Conservation (phyloP, 805 yeast genomes). For the Wickerhamomyces strasburgensis region DNA sequence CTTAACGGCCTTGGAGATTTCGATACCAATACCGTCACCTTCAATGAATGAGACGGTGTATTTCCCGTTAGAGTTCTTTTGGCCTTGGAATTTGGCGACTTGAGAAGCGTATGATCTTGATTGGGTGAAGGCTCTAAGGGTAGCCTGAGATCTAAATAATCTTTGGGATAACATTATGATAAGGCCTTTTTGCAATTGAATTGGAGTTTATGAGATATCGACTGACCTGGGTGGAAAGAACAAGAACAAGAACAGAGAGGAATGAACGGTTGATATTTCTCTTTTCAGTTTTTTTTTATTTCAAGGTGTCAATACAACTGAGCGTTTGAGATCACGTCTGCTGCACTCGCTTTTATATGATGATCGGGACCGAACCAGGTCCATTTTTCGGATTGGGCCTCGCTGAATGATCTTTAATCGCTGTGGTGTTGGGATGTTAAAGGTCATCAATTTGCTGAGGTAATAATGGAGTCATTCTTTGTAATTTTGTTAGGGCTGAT, state of each 20-base stretch:
- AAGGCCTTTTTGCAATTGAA: too few relatives aligned
- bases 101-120: constrained; percentile 33
- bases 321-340: not conserved
- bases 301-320: not conserved
- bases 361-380: not conserved
- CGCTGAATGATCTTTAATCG: too few relatives aligned
- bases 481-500: too few relatives aligned
- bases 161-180: constrained; percentile 16
- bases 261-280: too few relatives aligned
- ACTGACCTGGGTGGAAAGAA: too few relatives aligned
- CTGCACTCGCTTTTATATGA: not conserved
- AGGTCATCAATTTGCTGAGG: not conserved
- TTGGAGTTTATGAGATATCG: too few relatives aligned
- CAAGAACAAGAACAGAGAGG: too few relatives aligned
- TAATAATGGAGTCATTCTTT: too few relatives aligned
- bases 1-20: constrained; percentile 92
- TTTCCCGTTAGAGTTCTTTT: constrained; percentile 69
- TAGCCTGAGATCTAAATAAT: constrained; percentile 9
- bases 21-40: constrained; percentile 98
- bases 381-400: not conserved
- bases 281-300: too few relatives aligned
- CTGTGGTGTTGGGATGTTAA: not conserved
- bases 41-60: constrained; percentile 93
- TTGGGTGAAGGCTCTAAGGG: constrained; percentile 12
- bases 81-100: constrained; percentile 65